Conservation (phyloP, 257 asterid genomes). For the Lantana camara region DNA sequence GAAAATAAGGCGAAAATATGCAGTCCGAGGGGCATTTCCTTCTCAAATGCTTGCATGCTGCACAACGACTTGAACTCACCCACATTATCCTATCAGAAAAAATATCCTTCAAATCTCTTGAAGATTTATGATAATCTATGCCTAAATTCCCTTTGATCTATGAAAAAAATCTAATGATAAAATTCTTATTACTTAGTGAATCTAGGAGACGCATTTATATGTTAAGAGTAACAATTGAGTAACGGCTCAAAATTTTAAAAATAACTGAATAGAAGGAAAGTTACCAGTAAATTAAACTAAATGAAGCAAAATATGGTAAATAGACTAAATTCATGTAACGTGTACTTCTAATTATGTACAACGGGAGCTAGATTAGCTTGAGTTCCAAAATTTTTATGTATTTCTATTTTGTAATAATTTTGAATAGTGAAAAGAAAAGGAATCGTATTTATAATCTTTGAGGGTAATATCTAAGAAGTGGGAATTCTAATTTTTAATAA, state of each 20-base stretch:
- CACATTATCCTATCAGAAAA: too few species aligned
- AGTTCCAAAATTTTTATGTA: neutral
- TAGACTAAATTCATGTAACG: neutral
- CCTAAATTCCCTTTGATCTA: neutral
- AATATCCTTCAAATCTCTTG: too few species aligned
- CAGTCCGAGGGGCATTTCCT: constrained; percentile 70
- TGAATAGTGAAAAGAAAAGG: too few species aligned
- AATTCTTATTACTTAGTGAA: too few species aligned
- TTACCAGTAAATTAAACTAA: constrained; percentile 7
- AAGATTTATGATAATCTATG: constrained; percentile 19
- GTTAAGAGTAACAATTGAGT: neutral
- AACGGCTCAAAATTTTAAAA: constrained; percentile 38
- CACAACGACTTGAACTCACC: constrained; percentile 68
- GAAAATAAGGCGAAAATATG: constrained; percentile 71
- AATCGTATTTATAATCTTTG: constrained; percentile 7
- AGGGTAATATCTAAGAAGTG: too few species aligned
- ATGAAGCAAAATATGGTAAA: constrained; percentile 9
- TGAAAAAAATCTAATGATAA: constrained; percentile 12
- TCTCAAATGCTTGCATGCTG: constrained; percentile 76
- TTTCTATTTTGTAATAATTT: too few species aligned
- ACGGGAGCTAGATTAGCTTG: too few species aligned
- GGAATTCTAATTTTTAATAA: too few species aligned
- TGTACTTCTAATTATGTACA: too few species aligned
- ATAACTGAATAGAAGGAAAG: too few species aligned
- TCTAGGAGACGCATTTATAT: neutral